phyloP scores from a whole-genome alignment of 2,329 filamentous ascomycete species.

The Alternaria triticimaculans region DNA sequence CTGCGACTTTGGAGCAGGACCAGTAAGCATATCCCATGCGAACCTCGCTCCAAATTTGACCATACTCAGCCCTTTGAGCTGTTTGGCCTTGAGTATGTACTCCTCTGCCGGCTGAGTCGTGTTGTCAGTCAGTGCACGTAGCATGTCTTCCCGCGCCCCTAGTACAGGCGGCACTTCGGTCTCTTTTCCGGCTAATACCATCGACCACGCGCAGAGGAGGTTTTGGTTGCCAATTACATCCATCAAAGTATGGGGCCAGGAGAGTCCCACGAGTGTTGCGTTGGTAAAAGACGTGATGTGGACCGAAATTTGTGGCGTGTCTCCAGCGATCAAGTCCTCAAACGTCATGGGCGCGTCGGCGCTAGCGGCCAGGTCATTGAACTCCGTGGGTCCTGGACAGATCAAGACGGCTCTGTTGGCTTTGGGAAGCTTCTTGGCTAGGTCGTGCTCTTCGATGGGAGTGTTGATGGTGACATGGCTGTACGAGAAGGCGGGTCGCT shows the following conservation, averaged over 20 bases:
- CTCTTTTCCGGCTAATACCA: slow-evolving; percentile 54
- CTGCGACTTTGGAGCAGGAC: slow-evolving; percentile 36
- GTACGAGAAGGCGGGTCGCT: slow-evolving; percentile 52
- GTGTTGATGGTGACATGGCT: slow-evolving; percentile 45
- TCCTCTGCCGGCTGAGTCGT: slow-evolving; percentile 12
- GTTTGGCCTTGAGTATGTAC: slow-evolving; percentile 19
- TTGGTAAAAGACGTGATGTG: slow-evolving; percentile 59
- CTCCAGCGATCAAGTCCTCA: slow-evolving; percentile 28
- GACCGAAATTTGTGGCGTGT: slow-evolving; percentile 56
- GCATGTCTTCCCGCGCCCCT: slow-evolving; percentile 44
- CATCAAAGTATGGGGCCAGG: slow-evolving; percentile 57
- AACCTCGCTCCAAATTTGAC: slow-evolving; percentile 16
- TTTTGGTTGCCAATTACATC: slow-evolving; percentile 55
- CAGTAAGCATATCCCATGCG: slow-evolving; percentile 13
- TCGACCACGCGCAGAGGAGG: slow-evolving; percentile 57
- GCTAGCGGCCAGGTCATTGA: slow-evolving; percentile 11
- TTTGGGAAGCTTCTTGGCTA: slow-evolving; percentile 50
- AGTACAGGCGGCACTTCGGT: slow-evolving; percentile 46
- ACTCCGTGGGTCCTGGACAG: slow-evolving; percentile 6
- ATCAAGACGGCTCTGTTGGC: slow-evolving; percentile 1
- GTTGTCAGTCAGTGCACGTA: slow-evolving; percentile 24
- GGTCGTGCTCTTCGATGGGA: slow-evolving; percentile 52
- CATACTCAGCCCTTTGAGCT: slow-evolving; percentile 20
- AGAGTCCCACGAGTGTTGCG: slow-evolving; percentile 57
- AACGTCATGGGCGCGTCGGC: slow-evolving; percentile 17